Conservation (phyloP, 176 grass and related monocot species). For the Cenchrus americanus region DNA sequence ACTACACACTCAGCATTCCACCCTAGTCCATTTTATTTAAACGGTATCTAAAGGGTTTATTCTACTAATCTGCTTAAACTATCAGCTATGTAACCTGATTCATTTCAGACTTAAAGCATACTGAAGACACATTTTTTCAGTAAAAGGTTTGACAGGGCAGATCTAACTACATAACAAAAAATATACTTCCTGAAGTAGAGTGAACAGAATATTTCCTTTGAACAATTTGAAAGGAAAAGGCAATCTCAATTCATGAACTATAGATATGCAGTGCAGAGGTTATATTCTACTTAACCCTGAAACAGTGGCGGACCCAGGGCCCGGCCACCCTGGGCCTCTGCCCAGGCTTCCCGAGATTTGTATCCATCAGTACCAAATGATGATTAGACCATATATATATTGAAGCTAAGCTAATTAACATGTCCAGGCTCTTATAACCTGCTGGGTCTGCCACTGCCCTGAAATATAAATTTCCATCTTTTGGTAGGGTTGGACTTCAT, state of each 20-base stretch:
- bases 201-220: background rate
- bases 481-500: background rate
- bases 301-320: background rate
- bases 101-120: background rate
- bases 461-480: background rate
- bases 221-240: background rate
- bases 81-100: background rate
- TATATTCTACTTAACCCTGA: background rate
- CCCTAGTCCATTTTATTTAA: background rate
- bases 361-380: no score
- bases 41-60: background rate
- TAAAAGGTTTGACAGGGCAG: background rate
- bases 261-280: background rate
- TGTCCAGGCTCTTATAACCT: no score
- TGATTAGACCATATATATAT: no score
- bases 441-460: no score
- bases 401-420: no score
- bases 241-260: background rate
- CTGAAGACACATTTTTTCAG: background rate
- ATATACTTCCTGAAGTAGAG: background rate
- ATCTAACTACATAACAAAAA: background rate
- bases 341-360: no score
- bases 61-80: background rate
- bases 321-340: no score
- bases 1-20: background rate